Base-by-base conservation (phyloP, 208 protist species). In the Trypanosoma avium region DNA sequence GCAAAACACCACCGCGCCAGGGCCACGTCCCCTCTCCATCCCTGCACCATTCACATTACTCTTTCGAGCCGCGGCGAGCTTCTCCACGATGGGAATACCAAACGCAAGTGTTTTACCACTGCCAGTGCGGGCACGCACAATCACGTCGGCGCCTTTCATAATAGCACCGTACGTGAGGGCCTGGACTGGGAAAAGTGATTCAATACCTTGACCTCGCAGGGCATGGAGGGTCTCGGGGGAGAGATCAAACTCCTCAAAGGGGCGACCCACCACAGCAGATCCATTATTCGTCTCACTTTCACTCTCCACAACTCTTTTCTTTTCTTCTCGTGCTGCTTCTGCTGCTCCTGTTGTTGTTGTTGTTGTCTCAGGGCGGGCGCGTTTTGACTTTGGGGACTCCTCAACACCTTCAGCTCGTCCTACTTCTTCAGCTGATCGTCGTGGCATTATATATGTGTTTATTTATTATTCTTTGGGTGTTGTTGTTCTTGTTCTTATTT, bases 41-140 rank as follows among this genome's bases (percentile, higher is more conserved):
- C 8, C 7, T 24, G 32, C 62, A 17, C 81, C 46, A 17, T 73
- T 64, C 70, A 78, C 70, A 27, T 67, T 50, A 32, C 73, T 58
- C 61, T 80, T 72, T 24, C n/a, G n/a, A n/a, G n/a, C n/a, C n/a
- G n/a, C n/a, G n/a, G 68, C 47, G 7, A 98, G 77, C 22, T 79
- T 79, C 78, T 97, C 82, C 3, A 98, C 70, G 29, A 90, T 92
- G 27, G 96, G 95, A 42, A 98, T 92, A 56, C 82, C 86, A 67
- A 97, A 98, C 19, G 94, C 92, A 26, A 97, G 84, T n/a, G 96
- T 98, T 73, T 98, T 98, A 56, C 96, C 96, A 69, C 85, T 96
- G 27, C 96, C 96, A 26, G 96, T 98, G 38, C 92, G 81, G 2
- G 95, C 90, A 68, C 94, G 82, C 36, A 92, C 92, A 15, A 98